These are phyloP conservation scores for Yarrowia hollandica DNA, from an alignment of 805 yeast genomes.

Conservation along the genomic window DNA sequence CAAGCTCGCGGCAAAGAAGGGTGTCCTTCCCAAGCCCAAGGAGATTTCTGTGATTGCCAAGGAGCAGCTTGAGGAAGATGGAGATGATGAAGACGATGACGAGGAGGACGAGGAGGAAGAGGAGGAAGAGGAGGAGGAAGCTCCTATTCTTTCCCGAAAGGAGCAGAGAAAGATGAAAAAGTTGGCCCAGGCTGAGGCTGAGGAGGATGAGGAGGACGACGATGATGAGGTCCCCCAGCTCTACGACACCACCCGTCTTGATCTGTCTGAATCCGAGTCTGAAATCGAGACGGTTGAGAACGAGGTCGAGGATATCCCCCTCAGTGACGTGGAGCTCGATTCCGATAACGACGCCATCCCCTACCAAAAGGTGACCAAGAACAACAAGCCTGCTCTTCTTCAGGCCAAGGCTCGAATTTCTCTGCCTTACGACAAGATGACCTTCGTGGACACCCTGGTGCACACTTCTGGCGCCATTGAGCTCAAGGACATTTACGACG, in stretches of 20 bases:
- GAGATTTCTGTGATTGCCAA: neutral
- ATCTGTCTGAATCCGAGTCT: constrained; percentile 44
- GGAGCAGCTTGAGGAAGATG: neutral
- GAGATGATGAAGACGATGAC: neutral
- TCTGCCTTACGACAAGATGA: constrained; percentile 59
- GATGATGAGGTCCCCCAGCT: constrained; percentile 41
- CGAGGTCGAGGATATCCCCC: constrained; percentile 79
- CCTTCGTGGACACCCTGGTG: constrained; percentile 61
- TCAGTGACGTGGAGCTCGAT: constrained; percentile 88
- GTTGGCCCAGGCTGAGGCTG: constrained; percentile 39
- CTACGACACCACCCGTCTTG: constrained; percentile 37
- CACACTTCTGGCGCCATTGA: constrained; percentile 72
- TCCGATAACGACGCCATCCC: constrained; percentile 95
- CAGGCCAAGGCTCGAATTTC: constrained; percentile 39
- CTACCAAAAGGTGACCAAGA: constrained; percentile 81
- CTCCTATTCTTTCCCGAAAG: constrained; percentile 31
- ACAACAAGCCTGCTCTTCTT: constrained; percentile 72
- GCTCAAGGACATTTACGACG: constrained; percentile 82
- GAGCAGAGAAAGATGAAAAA: constrained; percentile 33
- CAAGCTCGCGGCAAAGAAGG: constrained; percentile 18
- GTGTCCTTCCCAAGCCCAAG: constrained; percentile 21
- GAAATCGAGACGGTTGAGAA: constrained; percentile 57
- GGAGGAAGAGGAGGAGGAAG: constrained; percentile 17
- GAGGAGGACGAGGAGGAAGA: constrained; percentile 15
- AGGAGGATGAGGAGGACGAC: constrained; percentile 42